Evolutionary conservation across 495 filamentous ascomycete species (phyloP), one percentile per base, ranked within the genome.

Genomic region (Aspergillus indologenus): DNA sequence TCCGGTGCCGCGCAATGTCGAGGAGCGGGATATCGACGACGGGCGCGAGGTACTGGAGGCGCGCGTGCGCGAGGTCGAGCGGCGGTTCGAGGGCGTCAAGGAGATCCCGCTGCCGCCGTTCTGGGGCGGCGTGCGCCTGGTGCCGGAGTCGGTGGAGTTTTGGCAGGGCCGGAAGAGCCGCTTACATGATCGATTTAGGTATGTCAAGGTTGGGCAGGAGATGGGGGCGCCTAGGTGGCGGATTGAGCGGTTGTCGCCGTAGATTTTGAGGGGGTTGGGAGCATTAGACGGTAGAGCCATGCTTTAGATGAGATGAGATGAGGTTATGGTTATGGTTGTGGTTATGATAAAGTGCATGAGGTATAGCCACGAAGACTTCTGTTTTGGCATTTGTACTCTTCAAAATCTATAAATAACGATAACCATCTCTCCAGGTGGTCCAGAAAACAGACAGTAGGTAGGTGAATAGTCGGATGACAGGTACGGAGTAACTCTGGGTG

Each of bases 121-220:
- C 73, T 98, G 94, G 94, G 94, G 94, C 8, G 94, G 94, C 1
- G 71, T 94, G 71, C 85, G 93, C 63, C 79, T 98, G 54, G 80
- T 91, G 57, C 94, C 94, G 1, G 89, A 90, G 72, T 82, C 84
- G 54, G 81, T 97, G 43, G 92, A 96, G 79, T 97, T 97, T 72
- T 96, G 92, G 93, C 90, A 96, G 76, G 94, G 94, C 43, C 81
- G 95, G 56, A 80, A 86, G 57, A 96, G 87, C 78, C 82, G 94
- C 40, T 72, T 96, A 69, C 91, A 96, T 81, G 91, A 97, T 85
- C 89, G 94, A 22, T 97, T 98, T 72, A 76, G 86, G 59, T 98
- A 98, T 77, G 81, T 82, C 21, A 85, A 81, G 64, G 77, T 79
- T 63, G 90, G 84, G 77, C 79, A 72, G 59, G 74, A 85, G 60